Evolutionary conservation across 2,329 filamentous ascomycete genomes (phyloP).

Genomic region (Ophiostoma sp.): DNA sequence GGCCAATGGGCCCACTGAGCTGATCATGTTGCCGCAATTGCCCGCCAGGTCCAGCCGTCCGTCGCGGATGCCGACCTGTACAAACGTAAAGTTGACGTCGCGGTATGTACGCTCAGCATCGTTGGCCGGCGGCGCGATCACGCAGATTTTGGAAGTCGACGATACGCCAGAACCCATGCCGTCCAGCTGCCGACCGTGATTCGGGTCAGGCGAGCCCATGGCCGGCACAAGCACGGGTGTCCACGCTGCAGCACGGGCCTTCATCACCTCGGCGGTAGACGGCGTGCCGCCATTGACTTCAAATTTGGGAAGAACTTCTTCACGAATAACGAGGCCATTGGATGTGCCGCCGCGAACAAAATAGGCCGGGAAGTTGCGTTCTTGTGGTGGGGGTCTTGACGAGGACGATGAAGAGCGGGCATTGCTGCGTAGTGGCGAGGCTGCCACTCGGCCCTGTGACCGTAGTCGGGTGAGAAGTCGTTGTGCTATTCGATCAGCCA

Average conservation of each 20-base stretch:
- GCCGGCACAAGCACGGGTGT: constrained; percentile 36
- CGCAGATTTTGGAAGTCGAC: constrained; percentile 68
- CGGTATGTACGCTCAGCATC: constrained; percentile 31
- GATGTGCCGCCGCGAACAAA: constrained; percentile 39
- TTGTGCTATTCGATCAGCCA: not conserved
- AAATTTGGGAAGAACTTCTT: constrained; percentile 30
- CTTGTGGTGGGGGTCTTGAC: not conserved
- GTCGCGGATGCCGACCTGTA: constrained; percentile 65
- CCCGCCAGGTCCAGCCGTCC: constrained; percentile 63
- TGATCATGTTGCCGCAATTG: constrained; percentile 76
- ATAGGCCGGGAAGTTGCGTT: constrained; percentile 33
- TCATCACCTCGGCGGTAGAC: not conserved
- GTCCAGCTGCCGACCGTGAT: constrained; percentile 68
- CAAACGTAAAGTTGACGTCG: constrained; percentile 71
- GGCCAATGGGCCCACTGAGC: constrained; percentile 65
- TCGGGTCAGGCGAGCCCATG: constrained; percentile 65
- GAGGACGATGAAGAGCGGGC: not conserved
- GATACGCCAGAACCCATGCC: constrained; percentile 70
- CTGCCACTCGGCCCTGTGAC: not conserved
- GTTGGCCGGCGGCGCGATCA: constrained; percentile 54
- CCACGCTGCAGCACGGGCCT: constrained; percentile 31
- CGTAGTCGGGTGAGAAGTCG: not conserved
- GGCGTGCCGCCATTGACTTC: not conserved
- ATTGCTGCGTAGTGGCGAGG: not conserved
- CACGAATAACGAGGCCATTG: constrained; percentile 35